Base-by-base conservation (phyloP, 139 green algal genomes). In the Chlorella vulgaris region DNA sequence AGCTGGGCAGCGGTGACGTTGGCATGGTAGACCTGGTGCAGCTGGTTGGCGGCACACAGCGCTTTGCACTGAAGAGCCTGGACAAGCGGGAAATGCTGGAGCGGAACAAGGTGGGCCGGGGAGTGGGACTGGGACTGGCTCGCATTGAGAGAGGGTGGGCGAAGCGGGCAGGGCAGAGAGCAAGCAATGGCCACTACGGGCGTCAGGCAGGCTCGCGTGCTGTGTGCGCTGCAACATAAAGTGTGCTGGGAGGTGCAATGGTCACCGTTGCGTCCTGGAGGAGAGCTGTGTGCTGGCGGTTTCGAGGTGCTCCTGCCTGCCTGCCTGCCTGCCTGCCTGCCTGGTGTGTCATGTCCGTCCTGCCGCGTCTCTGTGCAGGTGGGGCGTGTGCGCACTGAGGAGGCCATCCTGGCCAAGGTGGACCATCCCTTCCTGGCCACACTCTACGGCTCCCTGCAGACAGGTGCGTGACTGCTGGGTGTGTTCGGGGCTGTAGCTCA, bases 1-100 rank as follows among this genome's bases (percentile, higher is more conserved):
- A 97, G 90, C 87, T 99, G 77, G 95, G 95, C 36, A 88, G 90
- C 5, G 95, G 95, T 3, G 94, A 98, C 80, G 93, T 98, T 51
- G 95, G 93, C 58, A 89, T 95, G 66, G 96, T 99, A 38, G 95
- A 98, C 84, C 88, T 99, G 74, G 96, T 99, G 50, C 80, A 96
- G 85, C 89, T 99, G 50, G 82, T 40, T n/a, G 83, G 66, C 38
- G 42, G 51, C 31, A 7, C 21, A 67, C 70, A 36, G 75, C 81
- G 76, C 81, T 98, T 96, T 81, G 94, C 94, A 6, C 95, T 98
- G 91, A 98, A 98, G 89, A 94, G 90, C 18, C 90, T 99, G 82
- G 91, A 98, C 86, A 99, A 99, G 91, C 88, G 89, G 69, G 96
- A 99, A 86, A 99, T 99, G 93, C 78, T 97, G 65, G 96, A 99